phyloP scores from a whole-genome alignment of 2,329 filamentous ascomycete species.

The Aspergillus sergii region DNA sequence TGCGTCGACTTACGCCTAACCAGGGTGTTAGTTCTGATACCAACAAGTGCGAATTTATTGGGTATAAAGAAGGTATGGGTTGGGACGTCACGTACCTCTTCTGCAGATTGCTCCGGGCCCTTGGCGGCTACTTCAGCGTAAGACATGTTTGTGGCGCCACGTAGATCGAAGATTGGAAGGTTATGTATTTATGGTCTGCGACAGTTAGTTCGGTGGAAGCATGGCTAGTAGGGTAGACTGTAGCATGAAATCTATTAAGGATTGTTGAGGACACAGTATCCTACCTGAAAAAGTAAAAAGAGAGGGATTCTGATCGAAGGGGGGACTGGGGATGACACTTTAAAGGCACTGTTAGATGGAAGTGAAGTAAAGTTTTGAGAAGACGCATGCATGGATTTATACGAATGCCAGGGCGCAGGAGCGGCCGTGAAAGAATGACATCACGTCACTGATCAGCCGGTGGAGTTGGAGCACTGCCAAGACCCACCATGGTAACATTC shows the following conservation, averaged over 20 bases:
- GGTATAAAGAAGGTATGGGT: neutral
- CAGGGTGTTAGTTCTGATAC: conserved; percentile 15
- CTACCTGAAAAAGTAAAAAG: neutral
- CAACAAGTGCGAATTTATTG: neutral
- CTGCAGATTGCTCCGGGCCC: conserved; percentile 49
- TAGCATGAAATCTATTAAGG: neutral
- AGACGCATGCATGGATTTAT: conserved; percentile 24
- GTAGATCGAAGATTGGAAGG: conserved; percentile 7
- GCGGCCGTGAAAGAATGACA: conserved; percentile 28
- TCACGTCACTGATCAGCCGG: conserved; percentile 34
- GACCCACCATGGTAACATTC: conserved; percentile 3
- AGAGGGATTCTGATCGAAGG: neutral
- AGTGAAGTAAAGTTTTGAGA: neutral
- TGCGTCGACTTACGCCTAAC: conserved; percentile 41
- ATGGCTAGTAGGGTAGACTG: neutral
- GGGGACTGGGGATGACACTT: neutral
- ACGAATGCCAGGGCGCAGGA: conserved; percentile 15
- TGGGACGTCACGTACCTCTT: conserved; percentile 45
- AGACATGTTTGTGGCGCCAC: conserved; percentile 40
- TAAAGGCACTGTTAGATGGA: neutral
- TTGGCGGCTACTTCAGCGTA: conserved; percentile 53
- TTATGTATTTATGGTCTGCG: neutral
- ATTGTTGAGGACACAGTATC: neutral
- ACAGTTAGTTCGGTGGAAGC: conserved; percentile 1
- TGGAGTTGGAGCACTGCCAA: conserved; percentile 21